These are phyloP conservation scores for Saturnispora quitensis DNA, from an alignment of 805 yeast genomes.

Conservation along the genomic window DNA sequence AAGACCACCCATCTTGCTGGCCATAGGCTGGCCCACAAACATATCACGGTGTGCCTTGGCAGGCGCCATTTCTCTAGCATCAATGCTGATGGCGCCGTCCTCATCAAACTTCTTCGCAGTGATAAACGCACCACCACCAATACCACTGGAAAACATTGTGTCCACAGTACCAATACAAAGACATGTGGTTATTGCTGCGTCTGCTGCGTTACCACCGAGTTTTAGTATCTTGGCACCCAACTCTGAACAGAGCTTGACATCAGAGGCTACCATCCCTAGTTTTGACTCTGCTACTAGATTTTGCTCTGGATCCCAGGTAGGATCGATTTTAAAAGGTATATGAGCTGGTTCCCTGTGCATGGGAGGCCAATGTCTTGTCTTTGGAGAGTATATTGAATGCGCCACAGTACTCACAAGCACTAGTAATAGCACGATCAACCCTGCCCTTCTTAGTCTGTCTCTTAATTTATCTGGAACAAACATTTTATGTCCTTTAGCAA, in stretches of 20 bases:
- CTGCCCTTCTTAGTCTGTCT: neutral
- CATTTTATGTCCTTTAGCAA: neutral
- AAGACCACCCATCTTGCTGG: slow-evolving; percentile 72
- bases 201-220: slow-evolving; percentile 77
- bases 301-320: slow-evolving; percentile 35
- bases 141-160: slow-evolving; percentile 80
- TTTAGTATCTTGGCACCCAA: slow-evolving; percentile 50
- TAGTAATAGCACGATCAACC: neutral
- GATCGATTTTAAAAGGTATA: slow-evolving; percentile 25
- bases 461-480: slow-evolving; percentile 3
- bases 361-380: slow-evolving; percentile 1
- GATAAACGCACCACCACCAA: slow-evolving; percentile 90
- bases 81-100: slow-evolving; percentile 51
- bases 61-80: slow-evolving; percentile 90
- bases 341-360: slow-evolving; percentile 22
- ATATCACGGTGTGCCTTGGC: slow-evolving; percentile 48
- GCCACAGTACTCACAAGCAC: neutral
- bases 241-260: slow-evolving; percentile 52
- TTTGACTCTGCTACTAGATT: slow-evolving; percentile 32
- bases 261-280: slow-evolving; percentile 60
- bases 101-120: slow-evolving; percentile 34
- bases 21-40: slow-evolving; percentile 40
- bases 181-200: slow-evolving; percentile 83
- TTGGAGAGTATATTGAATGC: neutral
- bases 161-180: slow-evolving; percentile 80